Evolutionary conservation across 768 basidiomycete genomes (phyloP), one percentile per base, ranked within the genome.

Genomic region (Pleurotus djamor): DNA sequence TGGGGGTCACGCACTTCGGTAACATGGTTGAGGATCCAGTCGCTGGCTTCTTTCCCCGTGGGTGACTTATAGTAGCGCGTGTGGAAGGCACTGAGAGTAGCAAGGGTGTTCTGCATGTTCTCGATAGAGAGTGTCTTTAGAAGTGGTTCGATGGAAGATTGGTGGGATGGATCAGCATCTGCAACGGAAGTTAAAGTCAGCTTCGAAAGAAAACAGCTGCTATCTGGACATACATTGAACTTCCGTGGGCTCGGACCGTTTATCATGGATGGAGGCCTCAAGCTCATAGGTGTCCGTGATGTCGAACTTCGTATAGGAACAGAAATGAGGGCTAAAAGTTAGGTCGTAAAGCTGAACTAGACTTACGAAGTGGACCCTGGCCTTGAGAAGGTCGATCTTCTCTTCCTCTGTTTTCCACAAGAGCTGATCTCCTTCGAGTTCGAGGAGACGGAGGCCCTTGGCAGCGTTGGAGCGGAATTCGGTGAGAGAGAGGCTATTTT

Each of bases 51-150:
- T 17, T 62, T 68, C 12, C 76, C 76, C 10, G 68, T 61, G 0
- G 65, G n/a, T 0, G 74, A 68, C 12, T 47, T 64, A 63, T 72
- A 71, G 64, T 75, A 71, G 14, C 74, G 71, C 49, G 72, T 74
- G 61, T 72, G 68, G 66, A 74, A 76, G 6, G 63, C n/a, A 0
- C 72, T 73, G 28, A 73, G 65, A 52, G 68, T 71, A 12, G 52
- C 61, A 51, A 75, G 70, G 60, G 69, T 67, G 12, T 57, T 49
- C 48, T 72, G 64, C 68, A 71, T 70, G 45, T 60, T 68, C 1
- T 65, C 6, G 12, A 72, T 51, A 12, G 68, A 69, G 44, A 71
- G 59, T 7, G 56, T 58, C 5, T 48, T 52, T 17, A 71, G 47
- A 33, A 72, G 61, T 10, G 66, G 61, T 6, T 62, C 62, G 52